A percentile compares a stretch with the other conserved stretches of the same genome.
These are phyloP conservation scores for Leccinum insolens DNA, from an alignment of 1,284 basidiomycete species.

Conservation along the genomic window DNA sequence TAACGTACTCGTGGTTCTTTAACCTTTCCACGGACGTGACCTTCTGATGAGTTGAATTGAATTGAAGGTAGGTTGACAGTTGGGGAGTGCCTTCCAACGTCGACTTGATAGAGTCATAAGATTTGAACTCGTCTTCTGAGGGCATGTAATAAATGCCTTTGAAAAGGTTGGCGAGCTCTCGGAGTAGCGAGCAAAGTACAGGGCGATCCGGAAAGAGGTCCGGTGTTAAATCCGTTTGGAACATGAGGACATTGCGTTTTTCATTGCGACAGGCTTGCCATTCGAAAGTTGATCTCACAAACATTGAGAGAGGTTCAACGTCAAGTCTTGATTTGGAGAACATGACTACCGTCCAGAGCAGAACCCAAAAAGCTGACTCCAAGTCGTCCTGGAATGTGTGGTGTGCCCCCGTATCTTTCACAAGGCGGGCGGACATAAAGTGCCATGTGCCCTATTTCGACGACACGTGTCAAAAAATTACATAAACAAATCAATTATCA, in stretches of 20 bases:
- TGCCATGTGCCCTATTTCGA: not conserved
- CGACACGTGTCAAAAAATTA: not conserved
- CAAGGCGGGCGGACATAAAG: not conserved
- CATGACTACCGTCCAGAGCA: not conserved
- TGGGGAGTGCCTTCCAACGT: not conserved
- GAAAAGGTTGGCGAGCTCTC: not conserved
- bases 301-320: not conserved
- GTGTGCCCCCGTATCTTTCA: not conserved
- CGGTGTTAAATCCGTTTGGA: not conserved
- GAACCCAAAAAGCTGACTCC: conserved; percentile 2
- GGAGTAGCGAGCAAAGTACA: not conserved
- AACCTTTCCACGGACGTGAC: not conserved
- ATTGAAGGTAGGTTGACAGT: not conserved
- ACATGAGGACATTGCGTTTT: not conserved
- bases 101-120: not conserved
- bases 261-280: not conserved
- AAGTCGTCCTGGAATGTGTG: conserved; percentile 1
- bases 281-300: not conserved
- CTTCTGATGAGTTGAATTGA: not conserved
- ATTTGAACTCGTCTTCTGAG: not conserved
- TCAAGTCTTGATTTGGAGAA: not conserved
- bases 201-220: not conserved
- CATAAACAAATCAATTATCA: not conserved
- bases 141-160: not conserved
- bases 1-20: not conserved